Base-by-base conservation (phyloP, 2,329 filamentous ascomycete genomes). In the Penicillium sp. region DNA sequence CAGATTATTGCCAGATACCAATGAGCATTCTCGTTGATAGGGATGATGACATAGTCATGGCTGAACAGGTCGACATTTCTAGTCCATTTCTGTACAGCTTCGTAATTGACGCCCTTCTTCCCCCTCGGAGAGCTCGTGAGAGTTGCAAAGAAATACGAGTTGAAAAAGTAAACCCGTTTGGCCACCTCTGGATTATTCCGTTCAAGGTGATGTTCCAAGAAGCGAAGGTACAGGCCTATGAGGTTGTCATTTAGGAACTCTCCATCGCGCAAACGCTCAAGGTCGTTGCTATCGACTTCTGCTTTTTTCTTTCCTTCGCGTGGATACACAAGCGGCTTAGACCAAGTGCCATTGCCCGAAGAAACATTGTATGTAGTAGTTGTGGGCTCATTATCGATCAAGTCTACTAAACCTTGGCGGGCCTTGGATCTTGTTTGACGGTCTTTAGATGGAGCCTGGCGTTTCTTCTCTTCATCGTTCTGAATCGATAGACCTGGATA, bases 1-100 rank as follows among this genome's bases (percentile, higher is more conserved):
- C 91, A 96, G 52, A 99, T 93, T 56, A 99, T 93, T 14, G 91
- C 91, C 62, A 97, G 78, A 72, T 94, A 97, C 94, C 95, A 99
- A 71, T 99, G 94, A 1, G 79, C 75, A 63, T 84, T 79, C 68
- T 97, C 89, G 65, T 96, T 95, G 69, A 99, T 90, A 0, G 94
- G 94, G 6, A 99, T 88, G 11, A 97, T 81, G 58, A 97, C 86
- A 69, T 92, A 97, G 68, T 96, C 90, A 64, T 90, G 91, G 5
- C 80, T 82, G 66, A 97, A 90, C 8, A 99, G 74, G 67, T 99
- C 90, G 21, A 93, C 81, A 63, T 86, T 90, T 33, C 88, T 81
- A 0, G 94, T 97, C 94, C 94, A 99, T 45, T 85, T 83, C 69
- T 88, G 85, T 56, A 99, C 92, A 4, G 85, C 88, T 24, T 89